Conservation (phyloP, 2,329 filamentous ascomycete genomes). For the Microsporum audouinii region DNA sequence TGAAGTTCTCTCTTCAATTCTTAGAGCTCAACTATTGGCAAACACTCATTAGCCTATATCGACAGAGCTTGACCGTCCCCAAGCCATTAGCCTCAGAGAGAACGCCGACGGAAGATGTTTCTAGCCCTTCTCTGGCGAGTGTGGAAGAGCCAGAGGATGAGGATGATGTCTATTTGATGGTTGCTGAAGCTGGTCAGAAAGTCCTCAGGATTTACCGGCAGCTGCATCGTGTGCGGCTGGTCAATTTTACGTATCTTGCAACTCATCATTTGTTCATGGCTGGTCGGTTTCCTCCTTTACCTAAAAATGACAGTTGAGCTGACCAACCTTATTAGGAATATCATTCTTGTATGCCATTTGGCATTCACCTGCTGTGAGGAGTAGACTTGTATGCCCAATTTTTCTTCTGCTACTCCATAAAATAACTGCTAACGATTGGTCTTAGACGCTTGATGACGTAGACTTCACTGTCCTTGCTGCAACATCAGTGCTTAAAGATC, state of each 20-base stretch:
- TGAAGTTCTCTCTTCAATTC: constrained; percentile 80
- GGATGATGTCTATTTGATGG: constrained; percentile 83
- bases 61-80: constrained; percentile 79
- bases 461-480: constrained; percentile 91
- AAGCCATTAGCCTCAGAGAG: constrained; percentile 72
- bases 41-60: constrained; percentile 87
- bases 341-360: constrained; percentile 95
- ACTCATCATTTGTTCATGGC: constrained; percentile 98
- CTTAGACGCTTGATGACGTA: constrained; percentile 77
- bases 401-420: not conserved
- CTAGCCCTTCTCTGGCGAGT: constrained; percentile 41
- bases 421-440: not conserved
- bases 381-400: constrained; percentile 57
- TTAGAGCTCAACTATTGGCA: constrained; percentile 97
- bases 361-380: constrained; percentile 83
- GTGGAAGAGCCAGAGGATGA: constrained; percentile 54
- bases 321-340: constrained; percentile 42
- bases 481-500: constrained; percentile 79
- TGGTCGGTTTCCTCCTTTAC: constrained; percentile 36
- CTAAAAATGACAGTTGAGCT: constrained; percentile 8
- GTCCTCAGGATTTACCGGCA: constrained; percentile 84
- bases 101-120: constrained; percentile 46
- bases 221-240: constrained; percentile 72
- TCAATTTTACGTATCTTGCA: constrained; percentile 92
- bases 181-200: constrained; percentile 88